Conservation (phyloP, 1,284 basidiomycete genomes). For the Athelia psychrophila region DNA sequence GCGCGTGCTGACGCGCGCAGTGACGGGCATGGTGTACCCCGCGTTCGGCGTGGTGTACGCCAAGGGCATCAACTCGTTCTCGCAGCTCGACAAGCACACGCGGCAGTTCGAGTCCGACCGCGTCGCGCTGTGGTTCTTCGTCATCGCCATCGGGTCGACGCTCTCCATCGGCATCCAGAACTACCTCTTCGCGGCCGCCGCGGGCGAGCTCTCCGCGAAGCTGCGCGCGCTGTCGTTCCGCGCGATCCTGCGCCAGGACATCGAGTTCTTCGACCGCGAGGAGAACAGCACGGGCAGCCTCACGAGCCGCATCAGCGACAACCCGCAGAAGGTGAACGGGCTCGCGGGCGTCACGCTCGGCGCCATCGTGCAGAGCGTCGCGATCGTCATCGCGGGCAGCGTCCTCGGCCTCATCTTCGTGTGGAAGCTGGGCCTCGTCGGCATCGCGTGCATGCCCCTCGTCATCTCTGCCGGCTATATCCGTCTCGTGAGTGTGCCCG, state of each 20-base stretch:
- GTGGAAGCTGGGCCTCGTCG: slow-evolving; percentile 79
- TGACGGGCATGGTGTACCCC: slow-evolving; percentile 83
- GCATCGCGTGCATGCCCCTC: slow-evolving; percentile 82
- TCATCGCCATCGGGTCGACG: slow-evolving; percentile 75
- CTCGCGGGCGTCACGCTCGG: slow-evolving; percentile 89
- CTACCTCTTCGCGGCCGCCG: slow-evolving; percentile 64
- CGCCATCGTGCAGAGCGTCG: slow-evolving; percentile 78
- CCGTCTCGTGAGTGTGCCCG: slow-evolving; percentile 57
- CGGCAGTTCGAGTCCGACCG: slow-evolving; percentile 60
- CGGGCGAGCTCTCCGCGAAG: slow-evolving; percentile 65
- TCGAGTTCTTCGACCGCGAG: slow-evolving; percentile 85
- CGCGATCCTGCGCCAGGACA: slow-evolving; percentile 82
- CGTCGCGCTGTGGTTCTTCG: slow-evolving; percentile 78
- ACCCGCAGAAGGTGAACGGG: slow-evolving; percentile 91
- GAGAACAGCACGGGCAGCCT: slow-evolving; percentile 82
- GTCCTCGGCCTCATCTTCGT: slow-evolving; percentile 79
- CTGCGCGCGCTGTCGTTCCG: slow-evolving; percentile 71
- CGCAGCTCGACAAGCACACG: slow-evolving; percentile 32
- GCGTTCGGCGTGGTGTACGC: slow-evolving; percentile 83
- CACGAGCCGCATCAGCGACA: slow-evolving; percentile 81
- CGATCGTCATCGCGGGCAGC: slow-evolving; percentile 76
- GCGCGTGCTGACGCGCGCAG: slow-evolving; percentile 17
- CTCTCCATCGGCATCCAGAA: slow-evolving; percentile 63
- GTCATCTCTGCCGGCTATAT: slow-evolving; percentile 86
- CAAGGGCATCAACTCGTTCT: slow-evolving; percentile 65